Conservation (phyloP, 345 rosid genomes). For the Eucalyptus caleyi region DNA sequence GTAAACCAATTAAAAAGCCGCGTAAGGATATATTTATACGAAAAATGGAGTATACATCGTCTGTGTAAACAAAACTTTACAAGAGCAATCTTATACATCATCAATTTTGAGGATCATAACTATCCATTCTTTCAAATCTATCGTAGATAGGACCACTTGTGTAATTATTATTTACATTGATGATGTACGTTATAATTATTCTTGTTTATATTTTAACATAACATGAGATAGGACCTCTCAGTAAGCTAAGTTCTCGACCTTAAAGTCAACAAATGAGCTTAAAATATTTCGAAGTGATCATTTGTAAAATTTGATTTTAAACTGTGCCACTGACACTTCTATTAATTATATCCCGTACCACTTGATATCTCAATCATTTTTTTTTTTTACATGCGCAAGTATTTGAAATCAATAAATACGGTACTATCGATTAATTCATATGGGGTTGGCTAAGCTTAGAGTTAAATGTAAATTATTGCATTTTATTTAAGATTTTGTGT, state of each 20-base stretch:
- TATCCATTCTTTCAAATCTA: not conserved
- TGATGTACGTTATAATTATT: too few species aligned
- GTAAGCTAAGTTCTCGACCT: too few species aligned
- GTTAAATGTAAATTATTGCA: too few species aligned
- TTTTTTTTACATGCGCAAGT: not conserved
- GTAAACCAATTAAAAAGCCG: not conserved
- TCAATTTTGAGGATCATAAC: not conserved
- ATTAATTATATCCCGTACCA: not conserved
- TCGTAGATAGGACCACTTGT: not conserved
- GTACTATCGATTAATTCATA: too few species aligned
- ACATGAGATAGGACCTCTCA: not conserved
- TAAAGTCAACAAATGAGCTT: not conserved
- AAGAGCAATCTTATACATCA: too few species aligned
- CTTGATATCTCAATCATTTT: not conserved
- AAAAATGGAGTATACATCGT: not conserved
- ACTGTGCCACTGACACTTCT: not conserved
- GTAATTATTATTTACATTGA: too few species aligned
- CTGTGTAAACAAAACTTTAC: not conserved
- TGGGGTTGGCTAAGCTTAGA: too few species aligned
- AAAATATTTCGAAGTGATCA: not conserved
- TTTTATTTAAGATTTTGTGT: too few species aligned
- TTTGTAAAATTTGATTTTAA: not conserved
- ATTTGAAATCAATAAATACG: too few species aligned
- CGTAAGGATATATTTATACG: not conserved
- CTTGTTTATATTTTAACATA: not conserved